Base-by-base conservation (phyloP, 176 grass and related monocot species). In the Oryza meridionalis region DNA sequence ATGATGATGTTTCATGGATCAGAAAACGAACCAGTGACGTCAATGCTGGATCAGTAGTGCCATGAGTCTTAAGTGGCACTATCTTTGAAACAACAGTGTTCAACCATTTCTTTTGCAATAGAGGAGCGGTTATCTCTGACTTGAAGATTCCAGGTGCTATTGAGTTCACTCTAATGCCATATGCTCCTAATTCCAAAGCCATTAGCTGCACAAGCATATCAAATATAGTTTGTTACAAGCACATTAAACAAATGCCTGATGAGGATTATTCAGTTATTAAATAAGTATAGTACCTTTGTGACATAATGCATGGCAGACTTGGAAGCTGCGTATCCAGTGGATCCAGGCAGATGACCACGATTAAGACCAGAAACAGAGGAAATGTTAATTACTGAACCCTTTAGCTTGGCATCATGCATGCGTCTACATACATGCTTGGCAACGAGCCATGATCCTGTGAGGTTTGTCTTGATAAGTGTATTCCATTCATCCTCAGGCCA, bases 71-170 rank as follows among this genome's bases (percentile, higher is more conserved):
- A 24, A 98, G 75, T 31, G 95, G 92, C 35, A 93, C 90, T 26
- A 69, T 91, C 79, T 77, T 98, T 74, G 88, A 85, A 19, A 81
- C 35, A 5, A 98, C 96, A 4, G 21, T 85, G 31, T 72, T 86
- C 58, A 95, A 21, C 96, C 96, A 98, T 83, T 67, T 86, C 69
- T 82, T 98, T 73, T 86, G 22, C 80, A 98, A 66, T 6, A 98
- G 80, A 72, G 81, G 70, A 77, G 46, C 70, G 0, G 95, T 98
- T 90, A 95, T 95, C 72, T 98, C 90, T 17, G 95, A 98, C 10
- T 88, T 88, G 72, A 98, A 98, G 61, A 95, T 24, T 19, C 95
- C 95, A n/a, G 92, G 92, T 11, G 95, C 90, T 72, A 97, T 88
- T 19, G 90, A 44, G 26, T 98, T 98, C 71, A 98, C 89, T 67